Percentiles rank a stretch among this genome's conserved stretches.
These are phyloP conservation scores for Thamnidium elegans DNA, from an alignment of 192 early-diverging fungal genomes.

Conservation along the genomic window DNA sequence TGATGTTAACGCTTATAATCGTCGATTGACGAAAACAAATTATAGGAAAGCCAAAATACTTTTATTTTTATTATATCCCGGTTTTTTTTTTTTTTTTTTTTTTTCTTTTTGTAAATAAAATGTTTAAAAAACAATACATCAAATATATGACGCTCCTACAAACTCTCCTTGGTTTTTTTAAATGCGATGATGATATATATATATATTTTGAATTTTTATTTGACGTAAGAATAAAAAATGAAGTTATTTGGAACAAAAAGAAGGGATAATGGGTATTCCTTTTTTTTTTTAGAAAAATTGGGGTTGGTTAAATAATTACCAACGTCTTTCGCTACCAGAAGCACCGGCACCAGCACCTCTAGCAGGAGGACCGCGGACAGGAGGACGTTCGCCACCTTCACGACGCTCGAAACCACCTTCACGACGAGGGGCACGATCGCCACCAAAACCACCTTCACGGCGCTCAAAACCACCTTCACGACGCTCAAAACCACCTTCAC, in stretches of 20 bases:
- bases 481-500: neutral
- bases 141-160: no score
- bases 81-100: no score
- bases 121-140: no score
- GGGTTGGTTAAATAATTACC: neutral
- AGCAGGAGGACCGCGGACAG: neutral
- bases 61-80: no score
- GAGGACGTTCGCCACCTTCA: neutral
- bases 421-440: neutral
- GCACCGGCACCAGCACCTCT: neutral
- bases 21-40: no score
- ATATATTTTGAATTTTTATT: neutral
- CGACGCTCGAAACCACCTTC: neutral
- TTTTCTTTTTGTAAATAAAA: no score
- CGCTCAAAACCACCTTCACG: neutral
- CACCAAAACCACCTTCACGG: neutral
- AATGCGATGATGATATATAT: neutral
- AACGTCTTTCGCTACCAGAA: constrained; percentile 1
- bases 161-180: neutral
- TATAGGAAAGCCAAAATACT: no score
- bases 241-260: neutral
- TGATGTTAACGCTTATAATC: no score
- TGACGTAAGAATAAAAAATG: neutral
- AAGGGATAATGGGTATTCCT: neutral
- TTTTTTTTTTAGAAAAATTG: neutral